Base-by-base conservation (phyloP, 148 eudicot genomes). In the Rhododendron kiyosumense region DNA sequence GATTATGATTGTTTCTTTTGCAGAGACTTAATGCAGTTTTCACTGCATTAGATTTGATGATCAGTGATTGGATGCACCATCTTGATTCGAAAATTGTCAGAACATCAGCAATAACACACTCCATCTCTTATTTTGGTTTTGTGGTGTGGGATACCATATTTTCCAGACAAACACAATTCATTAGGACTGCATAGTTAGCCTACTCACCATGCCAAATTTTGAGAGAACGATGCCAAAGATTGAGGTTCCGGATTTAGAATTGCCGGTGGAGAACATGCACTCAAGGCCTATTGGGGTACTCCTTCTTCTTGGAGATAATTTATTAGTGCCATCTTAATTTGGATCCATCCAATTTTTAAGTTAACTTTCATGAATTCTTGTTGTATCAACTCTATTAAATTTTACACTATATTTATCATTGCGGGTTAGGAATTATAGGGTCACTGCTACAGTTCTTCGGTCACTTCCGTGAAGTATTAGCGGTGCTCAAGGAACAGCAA, bases 231-330 rank as follows among this genome's bases (percentile, higher is more conserved):
- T 88, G 87, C 88, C 89, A 3, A 93, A 91, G 79, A 61, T 89
- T 51, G 94, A 93, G 79, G 85, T 36, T 52, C 49, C 82, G 71
- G 92, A 88, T 81, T 85, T 81, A 67, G 94, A 79, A 54, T 88
- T 86, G 32, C 86, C 91, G 76, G 74, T 87, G n/a, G 86, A 78
- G 46, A 76, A 83, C 85, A 89, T 82, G 57, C 82, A 48, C 81
- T 85, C 91, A 28, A 88, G 87, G 85, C 88, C 86, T 78, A 87
- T 79, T 69, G 93, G 84, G 90, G 98, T 95, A 93, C 15, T 88
- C 24, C 73, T 81, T 5, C 57, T 4, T 67, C 79, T 45, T 86
- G 32, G 38, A 38, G 10, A 74, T 24, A 5, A 45, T 30, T 78
- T 30, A 82, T 63, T 78, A 32, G 52, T 57, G 54, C 54, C 20